Conservation (phyloP, 441 rosid species). For the Melianthus villosus region DNA sequence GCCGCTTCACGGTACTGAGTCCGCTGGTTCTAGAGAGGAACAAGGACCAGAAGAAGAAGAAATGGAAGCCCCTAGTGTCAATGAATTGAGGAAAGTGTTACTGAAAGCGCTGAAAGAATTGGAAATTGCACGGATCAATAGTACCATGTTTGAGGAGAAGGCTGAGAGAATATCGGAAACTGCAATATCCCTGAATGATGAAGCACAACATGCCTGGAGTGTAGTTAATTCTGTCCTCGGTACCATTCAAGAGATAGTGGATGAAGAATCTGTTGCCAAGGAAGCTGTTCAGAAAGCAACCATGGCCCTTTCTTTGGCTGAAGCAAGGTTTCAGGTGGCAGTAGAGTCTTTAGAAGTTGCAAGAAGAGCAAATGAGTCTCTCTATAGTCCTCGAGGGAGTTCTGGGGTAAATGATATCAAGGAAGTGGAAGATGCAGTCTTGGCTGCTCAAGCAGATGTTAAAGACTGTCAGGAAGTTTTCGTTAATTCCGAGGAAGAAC, state of each 20-base stretch:
- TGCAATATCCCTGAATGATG: slow-evolving; percentile 77
- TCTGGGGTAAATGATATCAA: slow-evolving; percentile 13
- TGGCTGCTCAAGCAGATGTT: slow-evolving; percentile 46
- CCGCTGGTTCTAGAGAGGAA: slow-evolving; percentile 15
- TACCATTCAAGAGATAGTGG: slow-evolving; percentile 39
- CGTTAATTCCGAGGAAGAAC: slow-evolving; percentile 38
- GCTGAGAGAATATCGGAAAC: slow-evolving; percentile 76
- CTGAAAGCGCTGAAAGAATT: slow-evolving; percentile 44
- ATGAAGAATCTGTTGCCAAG: slow-evolving; percentile 47
- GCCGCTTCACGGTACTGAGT: slow-evolving; percentile 14
- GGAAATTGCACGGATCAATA: slow-evolving; percentile 64
- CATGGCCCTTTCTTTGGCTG: slow-evolving; percentile 67
- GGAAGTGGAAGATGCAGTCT: slow-evolving; percentile 23
- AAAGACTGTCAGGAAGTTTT: slow-evolving; percentile 39
- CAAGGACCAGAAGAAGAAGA: slow-evolving; percentile 26
- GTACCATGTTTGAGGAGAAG: slow-evolving; percentile 76
- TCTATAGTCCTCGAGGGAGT: slow-evolving; percentile 21
- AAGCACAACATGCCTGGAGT: slow-evolving; percentile 47
- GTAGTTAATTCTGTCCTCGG: slow-evolving; percentile 43
- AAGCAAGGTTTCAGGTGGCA: slow-evolving; percentile 59
- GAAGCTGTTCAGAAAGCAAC: slow-evolving; percentile 67
- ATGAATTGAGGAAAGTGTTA: slow-evolving; percentile 47
- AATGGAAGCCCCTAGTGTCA: slow-evolving; percentile 26
- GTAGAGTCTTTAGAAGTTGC: slow-evolving; percentile 35
- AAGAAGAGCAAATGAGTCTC: slow-evolving; percentile 17